Conservation (phyloP, 2,329 filamentous ascomycete genomes). For the Dactylonectria macrodidyma region DNA sequence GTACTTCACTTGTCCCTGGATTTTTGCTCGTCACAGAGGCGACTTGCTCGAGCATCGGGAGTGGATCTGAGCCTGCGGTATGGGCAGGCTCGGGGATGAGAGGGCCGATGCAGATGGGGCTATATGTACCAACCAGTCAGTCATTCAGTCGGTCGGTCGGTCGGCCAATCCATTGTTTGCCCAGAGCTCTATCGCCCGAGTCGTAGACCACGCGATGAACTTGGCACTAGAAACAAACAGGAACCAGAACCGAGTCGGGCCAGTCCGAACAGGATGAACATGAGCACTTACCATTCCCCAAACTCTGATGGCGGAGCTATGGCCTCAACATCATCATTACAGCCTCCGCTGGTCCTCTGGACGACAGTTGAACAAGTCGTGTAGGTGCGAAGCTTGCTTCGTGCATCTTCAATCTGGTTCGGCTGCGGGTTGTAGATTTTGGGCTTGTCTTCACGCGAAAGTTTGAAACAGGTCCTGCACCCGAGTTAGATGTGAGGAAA, state of each 20-base stretch:
- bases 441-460: constrained; percentile 28
- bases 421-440: constrained; percentile 41
- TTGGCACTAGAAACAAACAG: constrained; percentile 7
- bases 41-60: constrained; percentile 37
- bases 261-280: constrained; percentile 11
- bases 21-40: constrained; percentile 31
- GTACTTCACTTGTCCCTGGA: background rate
- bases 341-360: constrained; percentile 28
- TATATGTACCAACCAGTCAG: constrained; percentile 31
- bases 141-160: constrained; percentile 5
- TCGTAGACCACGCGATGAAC: background rate
- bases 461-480: constrained; percentile 38
- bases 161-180: background rate
- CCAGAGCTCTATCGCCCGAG: background rate
- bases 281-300: constrained; percentile 46
- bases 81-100: constrained; percentile 47
- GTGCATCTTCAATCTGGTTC: constrained; percentile 43
- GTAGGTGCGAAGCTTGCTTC: constrained; percentile 50
- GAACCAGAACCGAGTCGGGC: constrained; percentile 7
- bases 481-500: constrained; percentile 17
- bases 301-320: constrained; percentile 36
- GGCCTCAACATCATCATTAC: constrained; percentile 39
- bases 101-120: constrained; percentile 54
- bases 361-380: constrained; percentile 43
- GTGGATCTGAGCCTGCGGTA: constrained; percentile 31